These are phyloP conservation scores for Cichorium intybus DNA, from an alignment of 140 eudicot species.

Conservation along the genomic window DNA sequence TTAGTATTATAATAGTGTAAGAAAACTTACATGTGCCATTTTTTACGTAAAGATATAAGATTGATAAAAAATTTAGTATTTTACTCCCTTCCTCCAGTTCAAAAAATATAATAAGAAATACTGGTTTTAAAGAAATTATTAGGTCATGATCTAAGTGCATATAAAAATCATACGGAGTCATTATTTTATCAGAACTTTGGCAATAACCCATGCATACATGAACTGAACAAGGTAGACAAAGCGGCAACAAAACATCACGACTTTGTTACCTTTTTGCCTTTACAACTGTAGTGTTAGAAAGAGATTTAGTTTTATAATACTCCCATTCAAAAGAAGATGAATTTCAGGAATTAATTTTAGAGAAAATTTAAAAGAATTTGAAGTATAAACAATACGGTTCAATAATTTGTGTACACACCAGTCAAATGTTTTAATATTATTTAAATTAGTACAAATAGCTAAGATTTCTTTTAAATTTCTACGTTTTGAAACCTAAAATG, in stretches of 20 bases:
- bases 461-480: too few relatives aligned
- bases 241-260: constrained; percentile 33
- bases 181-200: constrained; percentile 17
- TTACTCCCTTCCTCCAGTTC: background rate
- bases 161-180: constrained; percentile 2
- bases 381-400: too few relatives aligned
- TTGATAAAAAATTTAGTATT: too few relatives aligned
- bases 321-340: constrained; percentile 24
- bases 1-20: too few relatives aligned
- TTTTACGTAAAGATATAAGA: background rate
- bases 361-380: background rate
- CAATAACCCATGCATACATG: constrained; percentile 30
- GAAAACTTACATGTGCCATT: background rate
- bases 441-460: too few relatives aligned
- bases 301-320: constrained; percentile 19
- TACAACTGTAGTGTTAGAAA: constrained; percentile 36
- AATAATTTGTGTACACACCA: background rate
- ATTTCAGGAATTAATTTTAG: background rate
- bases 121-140: background rate
- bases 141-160: constrained; percentile 16
- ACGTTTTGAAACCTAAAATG: too few relatives aligned
- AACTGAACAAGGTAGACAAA: constrained; percentile 25
- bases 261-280: constrained; percentile 28
- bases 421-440: too few relatives aligned
- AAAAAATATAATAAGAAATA: background rate